Percentiles rank a stretch among this genome's conserved stretches.
phyloP scores from a whole-genome alignment of 2,329 filamentous ascomycete genomes.

The Fusarium sp. region DNA sequence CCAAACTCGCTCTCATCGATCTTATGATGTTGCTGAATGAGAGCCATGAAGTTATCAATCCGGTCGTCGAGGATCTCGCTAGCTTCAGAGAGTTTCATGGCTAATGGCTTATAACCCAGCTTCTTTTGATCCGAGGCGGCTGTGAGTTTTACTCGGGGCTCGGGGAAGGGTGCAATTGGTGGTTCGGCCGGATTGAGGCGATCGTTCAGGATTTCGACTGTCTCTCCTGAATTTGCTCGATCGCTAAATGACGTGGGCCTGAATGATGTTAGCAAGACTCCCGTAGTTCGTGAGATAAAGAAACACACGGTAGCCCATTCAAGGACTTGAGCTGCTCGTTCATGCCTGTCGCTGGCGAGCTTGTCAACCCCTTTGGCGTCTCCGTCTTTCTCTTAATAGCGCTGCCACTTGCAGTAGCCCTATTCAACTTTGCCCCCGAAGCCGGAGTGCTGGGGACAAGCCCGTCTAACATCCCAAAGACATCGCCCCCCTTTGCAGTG shows the following conservation, averaged over 20 bases:
- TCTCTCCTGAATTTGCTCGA: slow-evolving; percentile 82
- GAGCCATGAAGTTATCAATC: slow-evolving; percentile 87
- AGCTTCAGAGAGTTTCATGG: slow-evolving; percentile 93
- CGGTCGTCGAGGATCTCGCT: slow-evolving; percentile 95
- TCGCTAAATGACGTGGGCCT: slow-evolving; percentile 71
- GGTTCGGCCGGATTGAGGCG: slow-evolving; percentile 76
- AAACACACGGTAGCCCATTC: slow-evolving; percentile 48
- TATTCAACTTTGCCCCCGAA: slow-evolving; percentile 58
- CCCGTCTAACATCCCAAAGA: slow-evolving; percentile 86
- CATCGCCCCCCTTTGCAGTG: slow-evolving; percentile 69
- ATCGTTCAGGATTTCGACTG: slow-evolving; percentile 85
- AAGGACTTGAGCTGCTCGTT: slow-evolving; percentile 51
- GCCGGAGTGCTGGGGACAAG: slow-evolving; percentile 74
- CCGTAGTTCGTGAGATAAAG: no score
- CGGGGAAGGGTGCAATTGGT: slow-evolving; percentile 77
- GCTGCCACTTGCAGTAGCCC: slow-evolving; percentile 48
- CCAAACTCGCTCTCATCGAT: slow-evolving; percentile 87
- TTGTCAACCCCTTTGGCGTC: slow-evolving; percentile 46
- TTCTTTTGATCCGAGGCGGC: slow-evolving; percentile 92
- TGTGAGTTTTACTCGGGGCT: slow-evolving; percentile 84
- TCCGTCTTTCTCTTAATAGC: slow-evolving; percentile 51
- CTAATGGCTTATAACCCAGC: slow-evolving; percentile 89
- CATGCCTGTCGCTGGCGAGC: slow-evolving; percentile 53
- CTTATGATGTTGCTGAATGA: slow-evolving; percentile 79
- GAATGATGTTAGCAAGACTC: slow-evolving; percentile 2